Evolutionary conservation across 2,329 filamentous ascomycete genomes (phyloP), one percentile per base, ranked within the genome.

Genomic region (Stachybotrys chlorohalonatus): DNA sequence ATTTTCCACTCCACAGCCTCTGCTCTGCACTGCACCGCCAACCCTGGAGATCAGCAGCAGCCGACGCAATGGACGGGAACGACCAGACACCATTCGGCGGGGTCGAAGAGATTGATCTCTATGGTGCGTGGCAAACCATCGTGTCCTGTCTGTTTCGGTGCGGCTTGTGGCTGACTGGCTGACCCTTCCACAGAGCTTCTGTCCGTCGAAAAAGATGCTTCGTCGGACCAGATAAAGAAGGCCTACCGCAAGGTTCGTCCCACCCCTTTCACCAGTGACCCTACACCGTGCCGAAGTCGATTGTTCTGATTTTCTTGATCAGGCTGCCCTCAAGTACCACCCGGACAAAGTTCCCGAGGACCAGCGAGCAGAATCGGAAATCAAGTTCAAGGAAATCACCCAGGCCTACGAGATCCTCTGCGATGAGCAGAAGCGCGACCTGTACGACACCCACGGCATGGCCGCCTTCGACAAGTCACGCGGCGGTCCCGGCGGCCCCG

Each of bases 341-440:
- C 94, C 94, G 50, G 94, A 99, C 75, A 99, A 99, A 76, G 94
- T 95, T 55, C 79, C 91, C 63, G 90, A 93, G 72, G 84, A 88
- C 31, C 85, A 92, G 67, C 87, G 93, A 62, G 86, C 85, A 68
- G 88, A 87, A 62, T 90, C 94, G 57, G 94, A 97, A 71, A 80
- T 85, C 67, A 91, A 86, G 67, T 99, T 99, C 84, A 99, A 99
- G 75, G 78, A 85, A 54, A 86, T 95, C 55, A 92, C 89, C 57
- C 87, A 95, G 74, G 94, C 94, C 63, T 99, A 99, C 78, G 94
- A 99, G 69, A 97, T 99, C 68, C 90, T 99, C 54, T 87, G 84
- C 74, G 93, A 99, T 78, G 93, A 97, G 59, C 85, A 97, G 58
- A 96, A 95, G 72, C 87, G 94, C 66, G 81, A 89, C 55, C 74